Conservation (phyloP, 192 early-diverging fungal species). For the Podila epigama region DNA sequence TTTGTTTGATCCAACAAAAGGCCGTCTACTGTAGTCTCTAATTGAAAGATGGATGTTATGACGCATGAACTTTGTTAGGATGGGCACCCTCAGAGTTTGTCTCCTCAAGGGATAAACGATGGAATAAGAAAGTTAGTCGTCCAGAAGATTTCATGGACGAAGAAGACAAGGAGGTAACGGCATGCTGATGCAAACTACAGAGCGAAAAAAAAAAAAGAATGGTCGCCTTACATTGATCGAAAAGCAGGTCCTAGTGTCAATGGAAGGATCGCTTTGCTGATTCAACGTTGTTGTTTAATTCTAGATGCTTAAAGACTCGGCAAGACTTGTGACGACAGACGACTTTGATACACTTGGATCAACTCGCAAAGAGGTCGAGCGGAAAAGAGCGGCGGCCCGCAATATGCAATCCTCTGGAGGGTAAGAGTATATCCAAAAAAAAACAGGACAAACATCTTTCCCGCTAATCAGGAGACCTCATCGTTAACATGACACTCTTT, state of each 20-base stretch:
- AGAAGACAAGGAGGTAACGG: conserved; percentile 80
- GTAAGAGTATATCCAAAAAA: conserved; percentile 10
- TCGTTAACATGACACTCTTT: background rate
- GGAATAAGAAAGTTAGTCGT: conserved; percentile 50
- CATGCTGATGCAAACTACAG: background rate
- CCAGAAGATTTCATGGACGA: conserved; percentile 98
- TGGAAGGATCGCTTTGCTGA: no score
- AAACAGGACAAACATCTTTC: background rate
- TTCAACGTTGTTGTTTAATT: background rate
- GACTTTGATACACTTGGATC: conserved; percentile 75
- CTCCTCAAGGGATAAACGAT: conserved; percentile 74
- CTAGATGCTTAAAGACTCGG: conserved; percentile 56
- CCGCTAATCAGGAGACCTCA: background rate
- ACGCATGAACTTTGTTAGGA: conserved; percentile 51
- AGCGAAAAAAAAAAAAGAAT: no score
- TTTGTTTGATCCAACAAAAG: no score
- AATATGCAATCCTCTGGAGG: conserved; percentile 57
- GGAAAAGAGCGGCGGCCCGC: conserved; percentile 52
- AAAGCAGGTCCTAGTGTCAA: no score
- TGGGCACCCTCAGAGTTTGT: conserved; percentile 82
- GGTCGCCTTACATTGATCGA: no score
- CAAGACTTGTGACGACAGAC: conserved; percentile 65
- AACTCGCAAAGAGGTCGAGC: conserved; percentile 64
- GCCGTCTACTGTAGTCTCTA: no score
- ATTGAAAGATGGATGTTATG: no score